phyloP scores from a whole-genome alignment of 805 yeast genomes.

The Ogataea kodamae region DNA sequence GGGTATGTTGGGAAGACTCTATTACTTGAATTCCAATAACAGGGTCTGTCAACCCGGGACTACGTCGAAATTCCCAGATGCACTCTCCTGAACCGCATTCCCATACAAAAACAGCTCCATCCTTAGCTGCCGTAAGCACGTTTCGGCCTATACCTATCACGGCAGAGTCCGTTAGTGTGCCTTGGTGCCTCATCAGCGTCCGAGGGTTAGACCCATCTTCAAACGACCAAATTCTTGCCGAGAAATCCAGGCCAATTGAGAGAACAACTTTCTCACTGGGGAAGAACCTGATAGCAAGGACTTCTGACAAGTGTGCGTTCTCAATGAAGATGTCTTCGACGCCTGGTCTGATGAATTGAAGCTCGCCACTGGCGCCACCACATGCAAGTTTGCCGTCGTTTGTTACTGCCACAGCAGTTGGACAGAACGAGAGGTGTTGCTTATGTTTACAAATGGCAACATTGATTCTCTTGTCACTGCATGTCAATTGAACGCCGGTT shows the following conservation, averaged over 20 bases:
- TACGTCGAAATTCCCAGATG: conserved; percentile 40
- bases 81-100: conserved; percentile 58
- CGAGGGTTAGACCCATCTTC: conserved; percentile 47
- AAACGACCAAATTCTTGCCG: conserved; percentile 59
- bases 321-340: neutral
- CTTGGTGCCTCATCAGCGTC: conserved; percentile 47
- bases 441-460: neutral
- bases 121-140: conserved; percentile 50
- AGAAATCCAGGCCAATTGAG: conserved; percentile 56
- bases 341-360: conserved; percentile 12
- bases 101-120: conserved; percentile 62
- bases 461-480: neutral
- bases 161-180: conserved; percentile 44
- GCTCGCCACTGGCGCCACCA: conserved; percentile 20
- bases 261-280: conserved; percentile 63
- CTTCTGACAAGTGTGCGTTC: conserved; percentile 50
- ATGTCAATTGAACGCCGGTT: neutral
- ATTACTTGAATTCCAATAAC: conserved; percentile 28
- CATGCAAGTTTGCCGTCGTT: conserved; percentile 11
- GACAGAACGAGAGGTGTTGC: neutral
- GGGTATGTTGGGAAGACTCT: too few species aligned
- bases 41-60: conserved; percentile 35
- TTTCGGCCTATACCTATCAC: conserved; percentile 67
- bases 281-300: conserved; percentile 46
- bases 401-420: conserved; percentile 10